These are phyloP conservation scores for Lactuca saligna DNA, from an alignment of 129 eudicot genomes.

Conservation along the genomic window DNA sequence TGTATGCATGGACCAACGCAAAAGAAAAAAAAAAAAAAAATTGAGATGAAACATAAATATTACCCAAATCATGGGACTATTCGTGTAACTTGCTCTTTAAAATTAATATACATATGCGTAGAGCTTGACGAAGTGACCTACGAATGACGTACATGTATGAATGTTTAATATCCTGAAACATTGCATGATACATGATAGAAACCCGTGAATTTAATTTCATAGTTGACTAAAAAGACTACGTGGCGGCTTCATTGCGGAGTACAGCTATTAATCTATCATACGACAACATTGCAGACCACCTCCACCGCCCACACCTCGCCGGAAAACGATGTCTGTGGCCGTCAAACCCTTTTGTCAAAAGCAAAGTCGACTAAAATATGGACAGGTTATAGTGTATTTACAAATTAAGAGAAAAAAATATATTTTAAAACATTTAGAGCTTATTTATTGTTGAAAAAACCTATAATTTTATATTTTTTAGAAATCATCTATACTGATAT, in stretches of 20 bases:
- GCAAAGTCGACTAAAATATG: too few relatives aligned
- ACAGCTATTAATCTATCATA: slow-evolving; percentile 11
- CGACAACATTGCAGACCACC: slow-evolving; percentile 20
- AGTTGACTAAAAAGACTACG: slow-evolving; percentile 20
- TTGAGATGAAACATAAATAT: too few relatives aligned
- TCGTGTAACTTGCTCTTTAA: too few relatives aligned
- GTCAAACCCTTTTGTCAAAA: not conserved
- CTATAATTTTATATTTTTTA: too few relatives aligned
- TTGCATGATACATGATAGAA: not conserved
- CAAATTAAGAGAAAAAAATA: too few relatives aligned
- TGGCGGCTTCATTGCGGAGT: slow-evolving; percentile 13
- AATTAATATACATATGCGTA: not conserved
- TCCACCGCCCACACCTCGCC: slow-evolving; percentile 28
- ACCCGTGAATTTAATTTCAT: slow-evolving; percentile 13
- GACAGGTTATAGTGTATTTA: too few relatives aligned
- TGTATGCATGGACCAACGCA: too few relatives aligned
- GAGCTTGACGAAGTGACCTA: not conserved
- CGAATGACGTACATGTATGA: not conserved
- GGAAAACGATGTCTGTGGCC: slow-evolving; percentile 26
- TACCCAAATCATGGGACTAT: too few relatives aligned
- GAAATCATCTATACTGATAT: too few relatives aligned
- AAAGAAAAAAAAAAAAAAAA: too few relatives aligned
- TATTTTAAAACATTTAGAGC: too few relatives aligned
- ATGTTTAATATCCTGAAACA: not conserved
- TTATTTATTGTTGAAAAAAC: too few relatives aligned